Percentiles rank a stretch among this genome's conserved stretches.
These are phyloP conservation scores for Cladosporium cucumerinum DNA, from an alignment of 2,329 filamentous ascomycete species.

Conservation along the genomic window DNA sequence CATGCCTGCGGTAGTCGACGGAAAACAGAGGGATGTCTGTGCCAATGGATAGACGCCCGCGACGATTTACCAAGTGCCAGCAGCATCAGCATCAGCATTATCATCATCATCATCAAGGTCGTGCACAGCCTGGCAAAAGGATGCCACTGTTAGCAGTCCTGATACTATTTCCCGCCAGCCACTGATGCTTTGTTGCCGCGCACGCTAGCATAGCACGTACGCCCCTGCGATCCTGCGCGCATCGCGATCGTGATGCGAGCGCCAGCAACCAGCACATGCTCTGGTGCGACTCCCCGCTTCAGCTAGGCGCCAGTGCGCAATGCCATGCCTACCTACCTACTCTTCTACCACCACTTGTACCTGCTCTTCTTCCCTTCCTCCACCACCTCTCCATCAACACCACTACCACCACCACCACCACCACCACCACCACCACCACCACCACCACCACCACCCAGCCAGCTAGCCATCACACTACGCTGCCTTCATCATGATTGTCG, in stretches of 20 bases:
- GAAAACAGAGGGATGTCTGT: background rate
- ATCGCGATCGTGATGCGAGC: slow-evolving; percentile 5
- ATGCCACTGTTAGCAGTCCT: background rate
- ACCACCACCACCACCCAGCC: background rate
- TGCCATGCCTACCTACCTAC: background rate
- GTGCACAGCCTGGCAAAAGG: background rate
- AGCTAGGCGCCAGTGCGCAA: slow-evolving; percentile 9
- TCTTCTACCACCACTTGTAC: slow-evolving; percentile 5
- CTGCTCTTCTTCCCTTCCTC: slow-evolving; percentile 11
- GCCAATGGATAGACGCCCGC: background rate
- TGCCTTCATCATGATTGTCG: slow-evolving; percentile 43
- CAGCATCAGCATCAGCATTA: no score
- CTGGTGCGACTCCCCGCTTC: slow-evolving; percentile 13
- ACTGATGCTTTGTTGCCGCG: background rate
- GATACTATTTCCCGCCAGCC: slow-evolving; percentile 1
- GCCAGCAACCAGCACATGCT: slow-evolving; percentile 1
- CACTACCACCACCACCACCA: background rate
- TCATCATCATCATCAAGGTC: background rate
- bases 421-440: background rate
- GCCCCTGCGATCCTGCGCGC: slow-evolving; percentile 11
- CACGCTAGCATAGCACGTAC: background rate
- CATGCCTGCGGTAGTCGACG: background rate
- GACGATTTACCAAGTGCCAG: background rate
- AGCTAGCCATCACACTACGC: slow-evolving; percentile 15
- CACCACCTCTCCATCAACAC: background rate